These are phyloP conservation scores for Grigorovia jiainica DNA, from an alignment of 805 yeast species.

Conservation along the genomic window DNA sequence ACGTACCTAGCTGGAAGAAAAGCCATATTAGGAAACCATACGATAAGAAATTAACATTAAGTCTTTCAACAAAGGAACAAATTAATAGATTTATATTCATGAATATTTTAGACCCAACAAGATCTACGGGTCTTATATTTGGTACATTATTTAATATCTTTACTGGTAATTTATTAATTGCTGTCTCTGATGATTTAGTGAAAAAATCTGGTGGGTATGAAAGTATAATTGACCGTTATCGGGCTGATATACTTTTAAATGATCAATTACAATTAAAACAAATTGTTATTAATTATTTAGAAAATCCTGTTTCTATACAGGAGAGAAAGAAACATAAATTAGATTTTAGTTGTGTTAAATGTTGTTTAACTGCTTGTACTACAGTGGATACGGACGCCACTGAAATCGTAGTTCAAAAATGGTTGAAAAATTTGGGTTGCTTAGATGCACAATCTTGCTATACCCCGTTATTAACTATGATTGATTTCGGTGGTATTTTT, in stretches of 20 bases:
- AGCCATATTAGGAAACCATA: conserved; percentile 38
- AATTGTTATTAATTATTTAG: conserved; percentile 87
- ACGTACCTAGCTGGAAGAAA: conserved; percentile 37
- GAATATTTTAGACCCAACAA: conserved; percentile 58
- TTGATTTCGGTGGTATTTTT: conserved; percentile 95
- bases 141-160: conserved; percentile 76
- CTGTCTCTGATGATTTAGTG: conserved; percentile 68
- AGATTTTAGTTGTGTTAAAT: conserved; percentile 68
- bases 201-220: conserved; percentile 84
- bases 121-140: conserved; percentile 77
- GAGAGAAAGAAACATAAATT: conserved; percentile 69
- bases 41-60: conserved; percentile 16
- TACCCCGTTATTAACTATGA: conserved; percentile 78
- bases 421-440: conserved; percentile 87
- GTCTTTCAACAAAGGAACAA: conserved; percentile 3
- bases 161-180: conserved; percentile 71
- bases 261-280: conserved; percentile 85
- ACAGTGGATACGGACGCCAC: conserved; percentile 91
- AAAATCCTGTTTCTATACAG: conserved; percentile 75
- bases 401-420: conserved; percentile 78
- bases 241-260: conserved; percentile 66
- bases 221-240: conserved; percentile 56
- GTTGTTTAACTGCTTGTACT: conserved; percentile 84
- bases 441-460: conserved; percentile 62
- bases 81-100: conserved; percentile 44